Evolutionary conservation across 208 protist species (phyloP).

Genomic region (Acanthamoeba lenticulata): DNA sequence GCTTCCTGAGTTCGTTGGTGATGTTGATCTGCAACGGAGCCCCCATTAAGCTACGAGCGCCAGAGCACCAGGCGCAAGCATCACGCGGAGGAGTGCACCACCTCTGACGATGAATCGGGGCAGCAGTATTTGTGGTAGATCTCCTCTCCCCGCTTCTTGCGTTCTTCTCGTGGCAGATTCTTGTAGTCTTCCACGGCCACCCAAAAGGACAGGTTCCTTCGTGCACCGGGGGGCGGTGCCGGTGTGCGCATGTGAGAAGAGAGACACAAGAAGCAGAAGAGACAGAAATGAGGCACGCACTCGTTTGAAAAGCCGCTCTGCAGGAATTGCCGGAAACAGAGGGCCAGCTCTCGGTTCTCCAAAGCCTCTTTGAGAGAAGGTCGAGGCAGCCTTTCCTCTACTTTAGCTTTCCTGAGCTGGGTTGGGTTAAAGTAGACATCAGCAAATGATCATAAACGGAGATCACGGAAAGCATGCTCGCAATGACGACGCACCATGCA

Average conservation of each 20-base stretch:
- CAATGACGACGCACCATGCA: too few relatives aligned
- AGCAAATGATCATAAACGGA: too few relatives aligned
- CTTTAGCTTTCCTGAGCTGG: too few relatives aligned
- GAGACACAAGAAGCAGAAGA: too few relatives aligned
- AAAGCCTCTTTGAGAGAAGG: not conserved
- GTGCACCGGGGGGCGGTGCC: not conserved
- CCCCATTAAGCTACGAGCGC: too few relatives aligned
- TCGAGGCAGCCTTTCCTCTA: not conserved
- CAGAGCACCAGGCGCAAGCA: not conserved
- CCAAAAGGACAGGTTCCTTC: not conserved
- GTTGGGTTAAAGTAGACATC: too few relatives aligned
- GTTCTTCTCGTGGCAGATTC: not conserved
- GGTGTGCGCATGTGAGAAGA: not conserved
- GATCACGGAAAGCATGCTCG: too few relatives aligned
- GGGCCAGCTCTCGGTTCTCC: not conserved
- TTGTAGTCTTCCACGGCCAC: conserved; percentile 7
- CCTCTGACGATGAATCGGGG: not conserved
- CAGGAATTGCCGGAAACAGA: not conserved
- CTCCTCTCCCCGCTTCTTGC: not conserved
- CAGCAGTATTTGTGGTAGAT: not conserved
- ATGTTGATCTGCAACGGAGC: conserved; percentile 30
- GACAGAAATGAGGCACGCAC: not conserved
- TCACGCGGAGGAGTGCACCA: not conserved
- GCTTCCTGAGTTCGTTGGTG: not conserved
- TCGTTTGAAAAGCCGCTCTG: not conserved